phyloP scores from a whole-genome alignment of 164 flowering plant genomes.

The Hamamelis virginiana region DNA sequence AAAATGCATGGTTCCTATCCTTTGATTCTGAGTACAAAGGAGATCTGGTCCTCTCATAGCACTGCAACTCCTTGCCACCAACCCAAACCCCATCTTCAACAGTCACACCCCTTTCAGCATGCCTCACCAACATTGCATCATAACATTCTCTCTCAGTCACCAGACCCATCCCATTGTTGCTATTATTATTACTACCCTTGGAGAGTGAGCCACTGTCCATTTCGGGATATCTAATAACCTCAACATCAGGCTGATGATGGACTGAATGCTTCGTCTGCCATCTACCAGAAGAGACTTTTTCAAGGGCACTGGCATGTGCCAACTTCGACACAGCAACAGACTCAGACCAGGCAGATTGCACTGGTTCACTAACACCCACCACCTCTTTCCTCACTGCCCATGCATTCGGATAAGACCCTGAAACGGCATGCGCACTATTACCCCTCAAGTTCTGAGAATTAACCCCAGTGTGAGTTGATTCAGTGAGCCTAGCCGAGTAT shows the following conservation, averaged over 20 bases:
- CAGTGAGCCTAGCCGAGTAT: slow-evolving; percentile 30
- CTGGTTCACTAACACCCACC: slow-evolving; percentile 33
- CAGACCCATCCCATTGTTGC: slow-evolving; percentile 15
- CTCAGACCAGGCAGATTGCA: slow-evolving; percentile 44
- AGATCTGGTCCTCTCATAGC: slow-evolving; percentile 32
- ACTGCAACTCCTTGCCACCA: slow-evolving; percentile 33
- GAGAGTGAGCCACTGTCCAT: slow-evolving; percentile 20
- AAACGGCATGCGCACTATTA: slow-evolving; percentile 20
- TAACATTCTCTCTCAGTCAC: slow-evolving; percentile 27
- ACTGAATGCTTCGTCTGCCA: slow-evolving; percentile 73
- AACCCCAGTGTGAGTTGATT: slow-evolving; percentile 28
- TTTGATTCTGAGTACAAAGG: slow-evolving; percentile 29
- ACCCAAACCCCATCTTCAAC: slow-evolving; percentile 28
- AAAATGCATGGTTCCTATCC: slow-evolving; percentile 21
- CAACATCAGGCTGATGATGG: slow-evolving; percentile 48
- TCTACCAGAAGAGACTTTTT: slow-evolving; percentile 84
- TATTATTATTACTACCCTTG: slow-evolving; percentile 18
- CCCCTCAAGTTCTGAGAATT: slow-evolving; percentile 28
- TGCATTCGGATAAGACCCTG: slow-evolving; percentile 53
- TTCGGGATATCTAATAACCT: slow-evolving; percentile 41
- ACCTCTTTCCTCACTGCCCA: slow-evolving; percentile 72
- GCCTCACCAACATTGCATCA: slow-evolving; percentile 30
- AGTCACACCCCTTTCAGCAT: slow-evolving; percentile 32
- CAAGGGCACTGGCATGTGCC: slow-evolving; percentile 88
- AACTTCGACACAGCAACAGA: slow-evolving; percentile 57